These are phyloP conservation scores for Colletotrichum zoysiae DNA, from an alignment of 2,329 filamentous ascomycete species.

Conservation along the genomic window DNA sequence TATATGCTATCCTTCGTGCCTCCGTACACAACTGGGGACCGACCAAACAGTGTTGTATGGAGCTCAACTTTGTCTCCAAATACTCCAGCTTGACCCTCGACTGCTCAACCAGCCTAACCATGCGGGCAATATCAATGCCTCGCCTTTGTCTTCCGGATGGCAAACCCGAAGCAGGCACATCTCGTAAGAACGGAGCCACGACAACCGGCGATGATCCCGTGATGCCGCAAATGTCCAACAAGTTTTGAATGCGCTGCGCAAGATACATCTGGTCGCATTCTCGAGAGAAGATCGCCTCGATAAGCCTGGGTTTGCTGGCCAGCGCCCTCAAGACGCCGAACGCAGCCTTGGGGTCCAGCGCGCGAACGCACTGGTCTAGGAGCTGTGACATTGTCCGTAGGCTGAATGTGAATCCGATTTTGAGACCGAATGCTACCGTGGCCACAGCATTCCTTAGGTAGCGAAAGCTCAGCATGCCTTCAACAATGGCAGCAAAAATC, in stretches of 20 bases:
- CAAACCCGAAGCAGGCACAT: not conserved
- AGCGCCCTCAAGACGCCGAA: conserved; percentile 5
- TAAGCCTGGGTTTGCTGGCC: not conserved
- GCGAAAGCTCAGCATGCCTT: conserved; percentile 62
- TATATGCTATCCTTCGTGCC: too few relatives aligned
- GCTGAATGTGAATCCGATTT: conserved; percentile 51
- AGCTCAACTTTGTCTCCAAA: not conserved
- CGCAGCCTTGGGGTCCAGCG: conserved; percentile 25
- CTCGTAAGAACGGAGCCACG: conserved; percentile 8
- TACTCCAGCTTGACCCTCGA: not conserved
- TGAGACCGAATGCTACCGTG: conserved; percentile 57
- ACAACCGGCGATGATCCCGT: not conserved
- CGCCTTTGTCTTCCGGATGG: not conserved
- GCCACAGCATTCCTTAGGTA: conserved; percentile 58
- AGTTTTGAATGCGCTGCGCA: conserved; percentile 19
- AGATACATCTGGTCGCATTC: conserved; percentile 18
- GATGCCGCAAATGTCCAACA: conserved; percentile 30
- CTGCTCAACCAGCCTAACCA: conserved; percentile 3
- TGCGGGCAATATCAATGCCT: conserved; percentile 11
- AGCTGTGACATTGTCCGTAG: conserved; percentile 52
- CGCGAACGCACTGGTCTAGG: conserved; percentile 56
- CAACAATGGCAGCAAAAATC: conserved; percentile 61
- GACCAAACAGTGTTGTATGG: not conserved
- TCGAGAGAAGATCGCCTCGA: not conserved
- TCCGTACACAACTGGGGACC: not conserved